phyloP scores from a whole-genome alignment of 2,329 filamentous ascomycete genomes.

The Didymella exigua region DNA sequence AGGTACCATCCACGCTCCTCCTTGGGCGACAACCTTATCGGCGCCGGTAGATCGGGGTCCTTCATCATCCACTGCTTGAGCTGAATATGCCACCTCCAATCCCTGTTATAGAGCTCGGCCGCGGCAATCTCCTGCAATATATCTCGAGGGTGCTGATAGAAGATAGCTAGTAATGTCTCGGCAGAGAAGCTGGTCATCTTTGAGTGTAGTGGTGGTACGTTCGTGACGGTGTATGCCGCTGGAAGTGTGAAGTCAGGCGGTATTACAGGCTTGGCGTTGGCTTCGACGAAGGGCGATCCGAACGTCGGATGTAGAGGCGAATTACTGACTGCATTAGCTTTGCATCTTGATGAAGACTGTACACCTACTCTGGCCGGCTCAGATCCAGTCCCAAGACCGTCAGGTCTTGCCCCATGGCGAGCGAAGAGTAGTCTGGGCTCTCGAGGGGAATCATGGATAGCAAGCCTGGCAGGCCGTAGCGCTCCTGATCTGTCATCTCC shows the following conservation, averaged over 20 bases:
- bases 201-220: conserved; percentile 65
- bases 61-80: conserved; percentile 63
- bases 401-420: conserved; percentile 68
- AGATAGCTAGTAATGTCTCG: conserved; percentile 72
- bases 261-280: conserved; percentile 63
- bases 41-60: conserved; percentile 53
- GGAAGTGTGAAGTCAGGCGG: conserved; percentile 66
- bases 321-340: conserved; percentile 39
- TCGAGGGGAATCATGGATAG: conserved; percentile 62
- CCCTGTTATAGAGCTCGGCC: conserved; percentile 61
- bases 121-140: conserved; percentile 70
- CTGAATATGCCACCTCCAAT: conserved; percentile 62
- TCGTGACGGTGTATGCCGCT: conserved; percentile 68
- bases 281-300: conserved; percentile 66
- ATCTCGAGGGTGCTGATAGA: conserved; percentile 70
- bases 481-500: conserved; percentile 66
- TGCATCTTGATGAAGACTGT: background rate
- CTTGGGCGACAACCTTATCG: conserved; percentile 53
- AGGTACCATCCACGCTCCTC: conserved; percentile 60
- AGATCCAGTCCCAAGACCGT: conserved; percentile 68
- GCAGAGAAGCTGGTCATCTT: conserved; percentile 65
- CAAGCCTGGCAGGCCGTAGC: conserved; percentile 65
- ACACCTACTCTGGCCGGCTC: conserved; percentile 64
- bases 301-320: conserved; percentile 68
- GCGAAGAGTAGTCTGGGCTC: conserved; percentile 55